Evolutionary conservation across 2,329 filamentous ascomycete species (phyloP), one percentile per base, ranked within the genome.

Genomic region (Nannizziopsis barbatae): DNA sequence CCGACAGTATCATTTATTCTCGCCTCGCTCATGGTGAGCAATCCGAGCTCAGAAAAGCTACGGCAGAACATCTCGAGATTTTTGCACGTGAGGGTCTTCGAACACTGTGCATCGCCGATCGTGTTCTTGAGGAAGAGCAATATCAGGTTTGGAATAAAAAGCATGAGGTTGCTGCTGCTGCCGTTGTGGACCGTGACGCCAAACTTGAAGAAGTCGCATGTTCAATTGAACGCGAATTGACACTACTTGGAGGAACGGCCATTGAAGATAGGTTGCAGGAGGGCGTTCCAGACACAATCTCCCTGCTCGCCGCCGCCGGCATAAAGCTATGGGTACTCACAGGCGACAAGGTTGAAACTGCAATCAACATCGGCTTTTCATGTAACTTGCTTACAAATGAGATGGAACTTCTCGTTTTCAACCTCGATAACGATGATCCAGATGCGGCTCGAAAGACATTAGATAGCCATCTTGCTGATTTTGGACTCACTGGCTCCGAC

Each of bases 341-440:
- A 12, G 92, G 93, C 54, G 92, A 98, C 74, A 98, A 96, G 68
- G 90, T 96, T 30, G 92, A 98, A 69, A 98, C 92, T 18, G 92
- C 93, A 50, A 98, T 98, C 79, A 98, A 98, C 70, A 98, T 98
- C 62, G 92, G 92, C 2, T 98, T 96, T 68, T 98, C 93, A 9
- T 98, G 93, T 72, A 98, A 98, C 58, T 75, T 98, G 30, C 77
- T 98, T 48, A 88, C 90, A 68, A 98, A 95, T 65, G 86, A 95
- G 57, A 95, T 98, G 92, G 92, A 98, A 57, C 72, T 98, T 53
- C 85, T 98, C 55, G 80, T 94, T 42, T 75, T 98, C 57, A 93
- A 93, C 62, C 76, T 92, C 27, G 78, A 85, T 1, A 86, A 94
- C 55, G 83, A 88, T 48, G 76, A 82, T 52, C 57, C 83, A 8